Percentiles rank a stretch among this genome's conserved stretches.
Evolutionary conservation across 78 protist genomes (phyloP).

Genomic region (Emiliania huxleyi): DNA sequence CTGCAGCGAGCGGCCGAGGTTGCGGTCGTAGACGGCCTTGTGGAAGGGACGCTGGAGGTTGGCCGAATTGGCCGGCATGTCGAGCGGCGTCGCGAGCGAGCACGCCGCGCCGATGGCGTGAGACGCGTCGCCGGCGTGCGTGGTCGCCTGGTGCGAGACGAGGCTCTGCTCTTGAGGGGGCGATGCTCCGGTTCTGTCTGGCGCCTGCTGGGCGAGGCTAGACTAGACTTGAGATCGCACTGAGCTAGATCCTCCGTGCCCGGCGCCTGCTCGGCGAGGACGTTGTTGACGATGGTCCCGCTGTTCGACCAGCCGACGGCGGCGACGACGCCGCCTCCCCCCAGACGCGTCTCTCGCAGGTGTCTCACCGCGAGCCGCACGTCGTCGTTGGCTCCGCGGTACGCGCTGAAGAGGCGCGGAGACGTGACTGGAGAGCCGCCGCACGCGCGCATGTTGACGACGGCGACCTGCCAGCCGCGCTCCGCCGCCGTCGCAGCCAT

Average conservation of each 20-base stretch:
- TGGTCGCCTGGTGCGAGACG: too few species aligned
- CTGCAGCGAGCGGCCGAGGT: not conserved
- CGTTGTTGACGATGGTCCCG: constrained; percentile 3
- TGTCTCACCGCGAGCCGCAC: not conserved
- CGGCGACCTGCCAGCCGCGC: constrained; percentile 16
- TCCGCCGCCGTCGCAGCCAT: constrained; percentile 5
- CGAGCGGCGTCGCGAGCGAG: not conserved
- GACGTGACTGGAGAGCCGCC: constrained; percentile 10
- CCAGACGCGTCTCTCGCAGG: not conserved
- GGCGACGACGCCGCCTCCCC: not conserved
- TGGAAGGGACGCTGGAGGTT: not conserved
- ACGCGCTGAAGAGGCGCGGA: constrained; percentile 7
- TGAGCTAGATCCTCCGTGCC: too few species aligned
- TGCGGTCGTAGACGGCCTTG: not conserved
- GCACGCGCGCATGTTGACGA: constrained; percentile 25
- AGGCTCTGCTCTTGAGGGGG: too few species aligned
- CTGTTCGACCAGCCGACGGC: not conserved
- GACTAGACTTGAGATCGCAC: too few species aligned
- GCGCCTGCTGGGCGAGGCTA: too few species aligned
- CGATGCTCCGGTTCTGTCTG: too few species aligned
- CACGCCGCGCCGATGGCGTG: not conserved
- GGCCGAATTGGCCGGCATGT: not conserved
- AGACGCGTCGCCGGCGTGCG: not conserved
- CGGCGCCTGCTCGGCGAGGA: not conserved
- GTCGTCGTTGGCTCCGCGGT: constrained; percentile 4